A percentile compares a stretch with the other conserved stretches of the same genome.
These are phyloP conservation scores for Puccinia novopanici DNA, from an alignment of 1,284 basidiomycete genomes.

Conservation along the genomic window DNA sequence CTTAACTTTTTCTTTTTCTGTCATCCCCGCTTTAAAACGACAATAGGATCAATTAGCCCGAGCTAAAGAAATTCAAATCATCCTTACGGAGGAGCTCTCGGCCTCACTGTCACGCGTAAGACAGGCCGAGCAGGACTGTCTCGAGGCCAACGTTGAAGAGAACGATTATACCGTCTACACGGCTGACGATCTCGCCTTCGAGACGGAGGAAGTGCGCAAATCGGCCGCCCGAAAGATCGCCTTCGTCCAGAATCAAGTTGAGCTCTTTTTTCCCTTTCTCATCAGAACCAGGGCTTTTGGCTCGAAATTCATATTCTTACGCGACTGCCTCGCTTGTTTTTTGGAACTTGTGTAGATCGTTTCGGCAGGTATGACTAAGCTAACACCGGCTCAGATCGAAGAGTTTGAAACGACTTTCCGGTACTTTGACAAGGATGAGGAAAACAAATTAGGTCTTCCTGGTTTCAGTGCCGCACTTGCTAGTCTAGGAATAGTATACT, in stretches of 20 bases:
- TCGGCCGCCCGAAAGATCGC: conserved; percentile 84
- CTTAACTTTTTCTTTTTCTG: conserved; percentile 6
- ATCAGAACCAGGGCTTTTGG: conserved; percentile 50
- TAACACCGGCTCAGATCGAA: conserved; percentile 92
- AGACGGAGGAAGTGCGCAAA: conserved; percentile 78
- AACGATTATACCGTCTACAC: conserved; percentile 94
- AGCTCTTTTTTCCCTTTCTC: conserved; percentile 18
- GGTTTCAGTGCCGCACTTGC: conserved; percentile 92
- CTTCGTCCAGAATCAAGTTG: conserved; percentile 92
- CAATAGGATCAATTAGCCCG: conserved; percentile 65
- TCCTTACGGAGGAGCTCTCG: conserved; percentile 66
- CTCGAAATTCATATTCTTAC: conserved; percentile 54
- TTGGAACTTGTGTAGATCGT: conserved; percentile 70
- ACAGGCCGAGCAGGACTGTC: conserved; percentile 73
- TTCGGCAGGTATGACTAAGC: conserved; percentile 82
- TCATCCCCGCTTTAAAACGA: not conserved
- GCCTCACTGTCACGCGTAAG: conserved; percentile 66
- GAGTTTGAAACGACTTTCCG: conserved; percentile 97
- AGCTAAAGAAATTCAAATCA: conserved; percentile 67
- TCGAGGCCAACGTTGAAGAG: conserved; percentile 90
- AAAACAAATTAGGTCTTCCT: conserved; percentile 78
- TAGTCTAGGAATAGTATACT: conserved; percentile 89
- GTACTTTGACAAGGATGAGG: conserved; percentile 91
- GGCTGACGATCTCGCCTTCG: conserved; percentile 84
- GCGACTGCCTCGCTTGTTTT: not conserved